Percentiles rank a stretch among this genome's conserved stretches.
Evolutionary conservation across 1,139 yeast genomes (phyloP).

Genomic region (Hyphopichia khmerensis): DNA sequence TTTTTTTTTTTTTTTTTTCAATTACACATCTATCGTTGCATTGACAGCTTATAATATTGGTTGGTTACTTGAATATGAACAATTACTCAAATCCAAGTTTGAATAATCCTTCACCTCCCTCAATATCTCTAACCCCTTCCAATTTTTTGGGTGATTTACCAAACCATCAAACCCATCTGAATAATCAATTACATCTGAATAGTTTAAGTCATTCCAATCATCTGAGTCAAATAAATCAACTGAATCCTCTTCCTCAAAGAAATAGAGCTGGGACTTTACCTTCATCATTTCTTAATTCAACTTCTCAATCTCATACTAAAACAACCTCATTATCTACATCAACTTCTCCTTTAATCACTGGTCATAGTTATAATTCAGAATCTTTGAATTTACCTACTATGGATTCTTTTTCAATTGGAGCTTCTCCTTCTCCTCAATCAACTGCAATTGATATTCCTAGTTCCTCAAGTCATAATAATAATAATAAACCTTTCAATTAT

Average conservation of each 20-base stretch:
- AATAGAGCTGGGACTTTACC: slow-evolving; percentile 61
- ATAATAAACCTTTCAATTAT: not conserved
- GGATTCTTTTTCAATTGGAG: slow-evolving; percentile 24
- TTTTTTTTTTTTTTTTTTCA: not conserved
- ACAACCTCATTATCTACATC: slow-evolving; percentile 11
- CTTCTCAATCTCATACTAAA: slow-evolving; percentile 9
- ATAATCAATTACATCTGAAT: too few species aligned
- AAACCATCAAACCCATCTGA: slow-evolving; percentile 8
- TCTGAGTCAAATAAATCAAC: too few species aligned
- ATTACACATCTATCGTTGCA: not conserved
- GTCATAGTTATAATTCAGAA: slow-evolving; percentile 12
- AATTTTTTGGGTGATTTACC: slow-evolving; percentile 6
- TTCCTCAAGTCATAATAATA: not conserved
- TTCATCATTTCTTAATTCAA: slow-evolving; percentile 30
- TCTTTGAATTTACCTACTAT: slow-evolving; percentile 15
- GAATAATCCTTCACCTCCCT: slow-evolving; percentile 32
- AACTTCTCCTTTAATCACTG: slow-evolving; percentile 17
- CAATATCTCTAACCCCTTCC: slow-evolving; percentile 31
- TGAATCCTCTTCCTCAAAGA: slow-evolving; percentile 28
- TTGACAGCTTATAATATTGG: too few species aligned
- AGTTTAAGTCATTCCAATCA: too few species aligned
- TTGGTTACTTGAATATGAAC: slow-evolving; percentile 2
- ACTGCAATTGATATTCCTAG: slow-evolving; percentile 18
- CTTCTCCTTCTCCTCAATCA: slow-evolving; percentile 16
- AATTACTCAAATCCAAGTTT: slow-evolving; percentile 3